These are phyloP conservation scores for Cydonia oblonga DNA, from an alignment of 331 rosid genomes.

Conservation along the genomic window DNA sequence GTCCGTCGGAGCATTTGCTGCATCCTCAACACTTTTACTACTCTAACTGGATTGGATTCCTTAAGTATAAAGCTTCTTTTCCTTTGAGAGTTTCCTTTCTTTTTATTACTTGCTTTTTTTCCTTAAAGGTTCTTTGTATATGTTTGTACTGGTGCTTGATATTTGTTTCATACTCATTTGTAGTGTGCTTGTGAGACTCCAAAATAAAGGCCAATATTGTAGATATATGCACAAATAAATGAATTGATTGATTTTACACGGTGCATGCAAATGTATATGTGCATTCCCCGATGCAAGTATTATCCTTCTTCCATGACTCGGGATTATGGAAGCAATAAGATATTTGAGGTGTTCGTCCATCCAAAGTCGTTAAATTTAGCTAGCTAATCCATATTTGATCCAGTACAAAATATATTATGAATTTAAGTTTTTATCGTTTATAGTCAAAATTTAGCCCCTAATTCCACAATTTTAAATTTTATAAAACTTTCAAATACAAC, in stretches of 20 bases:
- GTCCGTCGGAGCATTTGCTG: slow-evolving; percentile 47
- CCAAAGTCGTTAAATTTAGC: neutral
- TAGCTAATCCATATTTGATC: neutral
- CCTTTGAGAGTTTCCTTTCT: neutral
- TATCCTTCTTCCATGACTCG: neutral
- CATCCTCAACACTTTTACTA: slow-evolving; percentile 28
- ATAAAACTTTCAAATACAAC: no score
- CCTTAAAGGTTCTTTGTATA: slow-evolving; percentile 21
- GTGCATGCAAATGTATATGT: neutral
- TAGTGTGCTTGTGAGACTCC: slow-evolving; percentile 10
- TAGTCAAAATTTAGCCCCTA: neutral
- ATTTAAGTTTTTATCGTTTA: no score
- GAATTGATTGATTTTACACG: slow-evolving; percentile 12
- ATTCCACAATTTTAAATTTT: no score
- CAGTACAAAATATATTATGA: neutral
- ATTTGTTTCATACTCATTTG: slow-evolving; percentile 21
- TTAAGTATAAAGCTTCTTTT: neutral
- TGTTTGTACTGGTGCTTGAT: slow-evolving; percentile 22
- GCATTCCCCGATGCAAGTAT: neutral
- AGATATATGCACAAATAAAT: slow-evolving; percentile 18
- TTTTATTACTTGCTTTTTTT: neutral
- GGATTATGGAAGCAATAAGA: neutral
- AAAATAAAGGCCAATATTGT: slow-evolving; percentile 13
- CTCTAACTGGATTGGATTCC: slow-evolving; percentile 6
- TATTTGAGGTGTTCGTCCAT: neutral